Evolutionary conservation across 352 stramenopile species (phyloP).

Genomic region (Pythium aquatile): DNA sequence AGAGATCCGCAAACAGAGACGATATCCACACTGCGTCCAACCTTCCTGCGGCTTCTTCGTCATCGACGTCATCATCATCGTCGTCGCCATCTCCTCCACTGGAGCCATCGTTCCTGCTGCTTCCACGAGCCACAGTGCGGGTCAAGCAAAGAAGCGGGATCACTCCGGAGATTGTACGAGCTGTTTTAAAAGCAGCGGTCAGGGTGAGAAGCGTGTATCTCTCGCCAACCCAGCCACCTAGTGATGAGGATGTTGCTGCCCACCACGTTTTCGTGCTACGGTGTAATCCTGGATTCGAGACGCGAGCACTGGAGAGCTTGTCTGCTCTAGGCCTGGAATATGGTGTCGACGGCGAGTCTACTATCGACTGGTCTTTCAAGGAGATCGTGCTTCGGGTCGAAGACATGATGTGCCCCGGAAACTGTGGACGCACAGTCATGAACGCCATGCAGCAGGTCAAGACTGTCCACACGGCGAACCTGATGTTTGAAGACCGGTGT

Average conservation of each 20-base stretch:
- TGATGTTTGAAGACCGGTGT: constrained; percentile 61
- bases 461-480: constrained; percentile 44
- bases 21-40: background rate
- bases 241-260: background rate
- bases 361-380: constrained; percentile 48
- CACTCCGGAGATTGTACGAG: constrained; percentile 4
- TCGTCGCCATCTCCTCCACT: background rate
- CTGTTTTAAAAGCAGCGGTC: constrained; percentile 36
- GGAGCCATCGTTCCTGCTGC: constrained; percentile 6
- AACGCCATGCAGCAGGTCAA: constrained; percentile 47
- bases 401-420: constrained; percentile 83
- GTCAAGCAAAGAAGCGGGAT: background rate
- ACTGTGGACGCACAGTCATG: constrained; percentile 73
- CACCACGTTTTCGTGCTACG: constrained; percentile 29
- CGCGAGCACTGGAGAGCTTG: constrained; percentile 29
- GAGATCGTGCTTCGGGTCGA: constrained; percentile 63
- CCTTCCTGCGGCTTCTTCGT: background rate
- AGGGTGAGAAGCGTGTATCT: constrained; percentile 58
- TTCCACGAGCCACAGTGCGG: constrained; percentile 1
- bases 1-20: background rate
- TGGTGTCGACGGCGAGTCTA: constrained; percentile 36
- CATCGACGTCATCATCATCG: background rate
- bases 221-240: background rate
- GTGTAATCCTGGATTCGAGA: constrained; percentile 30
- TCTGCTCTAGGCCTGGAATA: constrained; percentile 32